phyloP scores from a whole-genome alignment of 169 alveolate species.

The Theileria orientalis region DNA sequence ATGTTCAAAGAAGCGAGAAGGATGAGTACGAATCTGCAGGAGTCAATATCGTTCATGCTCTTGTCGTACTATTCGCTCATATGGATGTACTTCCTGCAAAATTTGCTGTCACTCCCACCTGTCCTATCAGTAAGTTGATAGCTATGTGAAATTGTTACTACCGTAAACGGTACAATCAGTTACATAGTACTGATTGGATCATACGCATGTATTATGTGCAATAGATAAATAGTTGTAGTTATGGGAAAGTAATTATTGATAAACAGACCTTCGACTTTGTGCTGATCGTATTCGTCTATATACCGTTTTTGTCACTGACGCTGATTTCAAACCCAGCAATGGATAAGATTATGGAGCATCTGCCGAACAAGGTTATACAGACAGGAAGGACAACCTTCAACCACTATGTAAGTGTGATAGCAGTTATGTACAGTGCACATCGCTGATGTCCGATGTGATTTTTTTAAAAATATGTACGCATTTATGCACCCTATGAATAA shows the following conservation, averaged over 20 bases:
- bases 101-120: slow-evolving; percentile 15
- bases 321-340: slow-evolving; percentile 51
- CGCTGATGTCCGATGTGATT: too few relatives aligned
- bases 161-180: too few relatives aligned
- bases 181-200: too few relatives aligned
- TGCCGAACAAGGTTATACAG: slow-evolving; percentile 43
- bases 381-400: background rate
- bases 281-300: slow-evolving; percentile 30
- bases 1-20: slow-evolving; percentile 50
- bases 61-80: slow-evolving; percentile 42
- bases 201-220: too few relatives aligned
- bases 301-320: slow-evolving; percentile 45
- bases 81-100: slow-evolving; percentile 41
- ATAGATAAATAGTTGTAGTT: too few relatives aligned
- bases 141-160: background rate
- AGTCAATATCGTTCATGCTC: slow-evolving; percentile 44
- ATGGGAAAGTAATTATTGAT: too few relatives aligned
- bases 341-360: slow-evolving; percentile 43
- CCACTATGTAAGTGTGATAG: background rate
- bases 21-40: slow-evolving; percentile 57
- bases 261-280: slow-evolving; percentile 26
- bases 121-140: background rate
- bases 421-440: too few relatives aligned
- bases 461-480: background rate
- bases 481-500: too few relatives aligned